Conservation (phyloP, 2,329 filamentous ascomycete genomes). For the Pseudophaeomoniella oleicola region DNA sequence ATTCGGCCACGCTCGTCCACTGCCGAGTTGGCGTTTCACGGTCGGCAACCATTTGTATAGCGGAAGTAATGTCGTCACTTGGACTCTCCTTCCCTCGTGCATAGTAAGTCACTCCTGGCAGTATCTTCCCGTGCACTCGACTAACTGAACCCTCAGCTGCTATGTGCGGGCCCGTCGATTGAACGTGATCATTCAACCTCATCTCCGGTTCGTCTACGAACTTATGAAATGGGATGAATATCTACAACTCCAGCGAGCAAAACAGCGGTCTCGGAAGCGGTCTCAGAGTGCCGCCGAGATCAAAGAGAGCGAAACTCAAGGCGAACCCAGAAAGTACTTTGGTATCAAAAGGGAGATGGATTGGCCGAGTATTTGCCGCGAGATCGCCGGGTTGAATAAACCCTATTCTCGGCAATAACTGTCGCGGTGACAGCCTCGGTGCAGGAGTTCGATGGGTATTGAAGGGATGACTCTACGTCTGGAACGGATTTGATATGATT, state of each 20-base stretch:
- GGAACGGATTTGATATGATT: too few species aligned
- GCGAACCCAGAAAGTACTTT: background rate
- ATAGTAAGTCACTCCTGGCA: slow-evolving; percentile 41
- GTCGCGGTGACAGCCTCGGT: too few species aligned
- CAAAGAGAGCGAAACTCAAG: background rate
- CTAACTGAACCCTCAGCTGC: slow-evolving; percentile 38
- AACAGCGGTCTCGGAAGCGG: slow-evolving; percentile 26
- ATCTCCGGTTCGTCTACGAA: slow-evolving; percentile 89
- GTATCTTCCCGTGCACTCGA: background rate
- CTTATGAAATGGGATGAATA: slow-evolving; percentile 89
- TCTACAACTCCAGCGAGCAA: slow-evolving; percentile 24
- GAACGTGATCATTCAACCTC: slow-evolving; percentile 97
- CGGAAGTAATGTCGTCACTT: slow-evolving; percentile 84
- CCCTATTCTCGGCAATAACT: slow-evolving; percentile 64
- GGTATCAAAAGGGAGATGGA: slow-evolving; percentile 62
- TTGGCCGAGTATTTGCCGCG: slow-evolving; percentile 75
- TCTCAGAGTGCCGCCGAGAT: slow-evolving; percentile 23
- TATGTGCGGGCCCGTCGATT: slow-evolving; percentile 83
- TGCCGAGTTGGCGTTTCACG: slow-evolving; percentile 92
- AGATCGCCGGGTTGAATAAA: slow-evolving; percentile 91
- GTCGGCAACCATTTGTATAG: slow-evolving; percentile 94
- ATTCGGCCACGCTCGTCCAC: slow-evolving; percentile 81
- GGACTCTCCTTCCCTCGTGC: slow-evolving; percentile 75
- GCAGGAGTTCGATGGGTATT: too few species aligned
- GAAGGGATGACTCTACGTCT: too few species aligned